Evolutionary conservation across 805 yeast species (phyloP).

Genomic region (Yarrowia bubula): DNA sequence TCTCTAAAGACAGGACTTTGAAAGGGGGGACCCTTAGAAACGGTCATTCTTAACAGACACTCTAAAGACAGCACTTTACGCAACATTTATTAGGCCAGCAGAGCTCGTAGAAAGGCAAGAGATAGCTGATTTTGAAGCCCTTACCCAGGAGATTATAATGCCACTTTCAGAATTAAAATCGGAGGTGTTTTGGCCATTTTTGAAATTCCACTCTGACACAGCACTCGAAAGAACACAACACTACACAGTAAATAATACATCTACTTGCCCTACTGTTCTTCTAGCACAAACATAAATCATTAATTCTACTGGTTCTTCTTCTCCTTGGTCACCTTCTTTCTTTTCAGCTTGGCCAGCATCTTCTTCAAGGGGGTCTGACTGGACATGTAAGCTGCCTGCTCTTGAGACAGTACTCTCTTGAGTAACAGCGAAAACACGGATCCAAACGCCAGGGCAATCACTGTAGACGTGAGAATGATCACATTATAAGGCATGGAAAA

Average conservation of each 20-base stretch:
- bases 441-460: conserved; percentile 90
- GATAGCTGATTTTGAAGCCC: too few species aligned
- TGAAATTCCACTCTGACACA: too few species aligned
- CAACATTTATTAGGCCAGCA: too few species aligned
- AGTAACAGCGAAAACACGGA: conserved; percentile 74
- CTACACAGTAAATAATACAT: background rate
- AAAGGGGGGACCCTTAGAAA: too few species aligned
- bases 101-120: too few species aligned
- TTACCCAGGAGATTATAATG: too few species aligned
- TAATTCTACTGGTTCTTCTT: conserved; percentile 22
- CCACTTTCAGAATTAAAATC: too few species aligned
- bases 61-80: too few species aligned
- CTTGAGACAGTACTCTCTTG: conserved; percentile 71
- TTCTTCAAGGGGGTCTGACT: conserved; percentile 14
- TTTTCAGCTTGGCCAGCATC: conserved; percentile 23
- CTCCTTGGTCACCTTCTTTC: conserved; percentile 10
- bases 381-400: conserved; percentile 44
- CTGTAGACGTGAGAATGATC: conserved; percentile 87
- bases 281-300: conserved; percentile 3
- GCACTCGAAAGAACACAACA: too few species aligned
- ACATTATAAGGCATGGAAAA: conserved; percentile 99
- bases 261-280: background rate
- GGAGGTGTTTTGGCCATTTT: too few species aligned
- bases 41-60: too few species aligned
- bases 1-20: too few species aligned